These are phyloP conservation scores for Tricholomella constricta DNA, from an alignment of 768 basidiomycete species.

Conservation along the genomic window DNA sequence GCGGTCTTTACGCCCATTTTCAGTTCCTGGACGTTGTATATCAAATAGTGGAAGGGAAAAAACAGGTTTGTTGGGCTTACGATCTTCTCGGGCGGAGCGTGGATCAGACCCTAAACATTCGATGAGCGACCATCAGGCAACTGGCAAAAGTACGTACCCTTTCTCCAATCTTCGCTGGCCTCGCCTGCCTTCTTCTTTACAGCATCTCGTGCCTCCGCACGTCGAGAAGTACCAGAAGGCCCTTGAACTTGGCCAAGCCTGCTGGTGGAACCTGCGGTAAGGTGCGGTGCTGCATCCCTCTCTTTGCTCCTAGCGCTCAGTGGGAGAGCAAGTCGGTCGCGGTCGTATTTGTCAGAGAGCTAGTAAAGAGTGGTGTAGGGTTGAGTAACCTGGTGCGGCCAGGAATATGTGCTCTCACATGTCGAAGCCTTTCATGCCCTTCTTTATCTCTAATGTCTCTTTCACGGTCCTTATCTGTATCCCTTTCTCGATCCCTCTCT, in stretches of 20 bases:
- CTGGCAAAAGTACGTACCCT: constrained; percentile 53
- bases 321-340: constrained; percentile 69
- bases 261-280: constrained; percentile 43
- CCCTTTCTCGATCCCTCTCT: constrained; percentile 48
- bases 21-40: constrained; percentile 42
- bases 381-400: constrained; percentile 7
- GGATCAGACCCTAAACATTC: constrained; percentile 45
- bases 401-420: constrained; percentile 46
- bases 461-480: constrained; percentile 52
- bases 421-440: constrained; percentile 76
- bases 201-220: constrained; percentile 59
- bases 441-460: constrained; percentile 72
- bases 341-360: constrained; percentile 88
- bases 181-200: constrained; percentile 73
- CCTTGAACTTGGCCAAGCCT: constrained; percentile 39
- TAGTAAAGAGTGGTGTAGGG: constrained; percentile 30
- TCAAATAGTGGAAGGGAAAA: background rate
- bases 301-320: constrained; percentile 61
- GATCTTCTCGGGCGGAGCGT: constrained; percentile 60
- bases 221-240: constrained; percentile 45
- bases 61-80: constrained; percentile 38
- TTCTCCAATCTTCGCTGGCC: constrained; percentile 81
- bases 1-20: constrained; percentile 58
- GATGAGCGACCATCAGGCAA: constrained; percentile 11
- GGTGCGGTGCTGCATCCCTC: constrained; percentile 66